phyloP scores from a whole-genome alignment of 495 filamentous ascomycete genomes.

The Pyrenopolyporus hunteri region DNA sequence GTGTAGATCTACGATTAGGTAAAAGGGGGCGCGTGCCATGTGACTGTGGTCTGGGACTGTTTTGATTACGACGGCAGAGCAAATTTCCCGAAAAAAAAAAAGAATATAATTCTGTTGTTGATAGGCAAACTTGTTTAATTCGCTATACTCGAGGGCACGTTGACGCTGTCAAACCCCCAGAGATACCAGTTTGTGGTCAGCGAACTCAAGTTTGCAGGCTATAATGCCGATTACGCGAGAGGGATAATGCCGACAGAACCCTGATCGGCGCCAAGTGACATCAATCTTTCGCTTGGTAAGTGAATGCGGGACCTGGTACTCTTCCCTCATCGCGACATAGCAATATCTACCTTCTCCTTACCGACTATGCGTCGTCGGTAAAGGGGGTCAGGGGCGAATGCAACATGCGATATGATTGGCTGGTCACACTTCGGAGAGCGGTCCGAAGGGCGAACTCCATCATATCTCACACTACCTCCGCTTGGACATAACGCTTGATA shows the following conservation, averaged over 20 bases:
- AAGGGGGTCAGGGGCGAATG: conserved; percentile 2
- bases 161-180: neutral
- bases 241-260: conserved; percentile 2
- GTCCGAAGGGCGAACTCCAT: conserved; percentile 4
- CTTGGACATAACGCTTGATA: conserved; percentile 11
- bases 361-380: neutral
- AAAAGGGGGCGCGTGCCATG: neutral
- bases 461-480: neutral
- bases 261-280: conserved; percentile 12
- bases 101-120: neutral
- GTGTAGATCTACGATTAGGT: neutral
- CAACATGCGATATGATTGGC: conserved; percentile 12
- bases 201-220: neutral
- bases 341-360: neutral
- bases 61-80: neutral
- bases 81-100: neutral
- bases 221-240: neutral
- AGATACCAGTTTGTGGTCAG: neutral
- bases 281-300: conserved; percentile 9
- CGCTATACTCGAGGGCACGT: neutral
- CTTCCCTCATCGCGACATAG: neutral
- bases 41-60: too few relatives aligned
- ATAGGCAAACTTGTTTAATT: neutral
- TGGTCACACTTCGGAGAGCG: neutral
- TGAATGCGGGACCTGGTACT: neutral